These are phyloP conservation scores for Colletotrichum euphorbiae DNA, from an alignment of 2,329 filamentous ascomycete genomes.

Conservation along the genomic window DNA sequence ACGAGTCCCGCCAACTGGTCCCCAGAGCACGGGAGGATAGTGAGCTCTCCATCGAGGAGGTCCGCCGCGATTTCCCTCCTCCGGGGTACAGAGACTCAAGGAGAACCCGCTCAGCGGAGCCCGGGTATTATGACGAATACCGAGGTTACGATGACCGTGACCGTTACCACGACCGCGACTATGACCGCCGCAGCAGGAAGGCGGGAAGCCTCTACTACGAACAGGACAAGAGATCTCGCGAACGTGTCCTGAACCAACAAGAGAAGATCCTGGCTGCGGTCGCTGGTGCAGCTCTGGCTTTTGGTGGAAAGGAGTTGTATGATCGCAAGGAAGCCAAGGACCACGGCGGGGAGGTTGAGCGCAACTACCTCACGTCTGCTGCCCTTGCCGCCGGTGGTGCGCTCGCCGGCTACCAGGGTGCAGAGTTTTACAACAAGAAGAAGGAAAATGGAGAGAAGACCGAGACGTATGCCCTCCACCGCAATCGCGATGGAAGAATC, in stretches of 20 bases:
- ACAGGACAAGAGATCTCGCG: constrained; percentile 63
- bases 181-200: constrained; percentile 63
- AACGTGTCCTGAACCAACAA: constrained; percentile 68
- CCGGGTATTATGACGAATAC: constrained; percentile 67
- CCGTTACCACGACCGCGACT: constrained; percentile 58
- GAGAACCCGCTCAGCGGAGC: constrained; percentile 73
- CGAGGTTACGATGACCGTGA: constrained; percentile 60
- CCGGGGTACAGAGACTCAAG: constrained; percentile 68
- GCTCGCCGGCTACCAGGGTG: constrained; percentile 72
- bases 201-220: constrained; percentile 64
- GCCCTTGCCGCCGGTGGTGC: constrained; percentile 74
- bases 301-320: constrained; percentile 74
- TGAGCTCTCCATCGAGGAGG: constrained; percentile 81
- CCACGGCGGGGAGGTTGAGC: constrained; percentile 62
- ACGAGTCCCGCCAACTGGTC: constrained; percentile 64
- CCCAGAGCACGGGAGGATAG: constrained; percentile 77
- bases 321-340: constrained; percentile 70
- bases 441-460: constrained; percentile 66
- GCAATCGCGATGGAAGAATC: constrained; percentile 64
- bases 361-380: constrained; percentile 69
- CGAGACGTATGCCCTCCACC: constrained; percentile 64
- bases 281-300: constrained; percentile 72
- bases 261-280: constrained; percentile 76
- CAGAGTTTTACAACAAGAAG: constrained; percentile 72
- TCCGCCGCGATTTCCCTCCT: constrained; percentile 85